A percentile compares a stretch with the other conserved stretches of the same genome.
Conservation (phyloP, 2,329 filamentous ascomycete genomes). For the Trichoderma citrinoviride region DNA sequence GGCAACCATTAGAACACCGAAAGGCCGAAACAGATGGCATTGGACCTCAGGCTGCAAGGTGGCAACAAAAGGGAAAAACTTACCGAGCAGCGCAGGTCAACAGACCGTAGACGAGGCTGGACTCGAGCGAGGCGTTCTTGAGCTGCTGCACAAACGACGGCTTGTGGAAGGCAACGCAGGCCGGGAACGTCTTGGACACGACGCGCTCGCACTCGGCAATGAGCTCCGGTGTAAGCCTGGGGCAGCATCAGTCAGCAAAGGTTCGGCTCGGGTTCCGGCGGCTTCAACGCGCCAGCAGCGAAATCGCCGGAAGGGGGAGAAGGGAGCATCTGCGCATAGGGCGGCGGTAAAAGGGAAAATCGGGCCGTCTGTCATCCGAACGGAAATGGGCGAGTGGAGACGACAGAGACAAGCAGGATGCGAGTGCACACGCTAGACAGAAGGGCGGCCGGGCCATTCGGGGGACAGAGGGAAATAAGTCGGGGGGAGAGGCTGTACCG, state of each 20-base stretch:
- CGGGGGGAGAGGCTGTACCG: constrained; percentile 8
- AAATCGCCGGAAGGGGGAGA: background rate
- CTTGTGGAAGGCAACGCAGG: constrained; percentile 62
- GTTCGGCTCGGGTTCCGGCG: constrained; percentile 26
- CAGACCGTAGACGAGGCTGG: constrained; percentile 57
- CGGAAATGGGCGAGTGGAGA: constrained; percentile 20
- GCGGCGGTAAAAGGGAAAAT: constrained; percentile 12
- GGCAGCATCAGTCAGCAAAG: constrained; percentile 28
- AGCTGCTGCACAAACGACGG: constrained; percentile 60
- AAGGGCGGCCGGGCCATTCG: constrained; percentile 22
- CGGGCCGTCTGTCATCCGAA: constrained; percentile 21
- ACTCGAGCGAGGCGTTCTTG: constrained; percentile 54
- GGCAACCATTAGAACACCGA: background rate
- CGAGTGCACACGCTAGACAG: constrained; percentile 5
- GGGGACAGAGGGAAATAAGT: constrained; percentile 4
- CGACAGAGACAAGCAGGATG: background rate
- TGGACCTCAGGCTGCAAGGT: background rate
- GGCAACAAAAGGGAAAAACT: constrained; percentile 29
- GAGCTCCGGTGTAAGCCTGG: constrained; percentile 54
- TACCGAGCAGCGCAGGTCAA: constrained; percentile 58
- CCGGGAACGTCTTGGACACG: constrained; percentile 59
- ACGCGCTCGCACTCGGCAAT: constrained; percentile 59
- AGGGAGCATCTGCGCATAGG: background rate
- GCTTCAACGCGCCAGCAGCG: constrained; percentile 8
- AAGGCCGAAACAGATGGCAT: background rate